Conservation (phyloP, 495 filamentous ascomycete genomes). For the Hypoxylon trugodes region DNA sequence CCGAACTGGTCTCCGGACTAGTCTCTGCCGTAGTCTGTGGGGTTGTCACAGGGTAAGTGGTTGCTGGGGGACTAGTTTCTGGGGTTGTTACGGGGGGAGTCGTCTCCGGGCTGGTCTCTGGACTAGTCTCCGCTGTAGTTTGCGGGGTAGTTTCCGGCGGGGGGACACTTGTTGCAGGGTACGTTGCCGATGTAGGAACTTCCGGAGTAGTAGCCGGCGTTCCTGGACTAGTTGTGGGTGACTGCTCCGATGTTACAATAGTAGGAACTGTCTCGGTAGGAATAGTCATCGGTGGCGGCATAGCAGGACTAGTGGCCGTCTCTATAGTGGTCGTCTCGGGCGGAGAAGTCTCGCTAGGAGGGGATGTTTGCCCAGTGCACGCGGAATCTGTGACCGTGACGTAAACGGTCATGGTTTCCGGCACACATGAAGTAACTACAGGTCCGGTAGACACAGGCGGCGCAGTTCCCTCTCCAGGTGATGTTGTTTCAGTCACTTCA, state of each 20-base stretch:
- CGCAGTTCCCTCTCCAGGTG: neutral
- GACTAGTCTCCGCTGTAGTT: no score
- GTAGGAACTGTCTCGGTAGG: neutral
- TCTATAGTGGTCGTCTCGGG: slow-evolving; percentile 8
- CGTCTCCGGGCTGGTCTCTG: no score
- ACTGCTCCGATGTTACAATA: slow-evolving; percentile 1
- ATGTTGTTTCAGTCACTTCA: neutral
- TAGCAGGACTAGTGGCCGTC: neutral
- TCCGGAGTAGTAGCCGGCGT: neutral
- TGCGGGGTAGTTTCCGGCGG: neutral
- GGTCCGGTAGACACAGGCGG: neutral
- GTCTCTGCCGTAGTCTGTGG: neutral
- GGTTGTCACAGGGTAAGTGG: neutral
- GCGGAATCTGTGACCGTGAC: slow-evolving; percentile 8
- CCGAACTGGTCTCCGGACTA: neutral
- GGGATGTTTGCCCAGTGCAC: neutral
- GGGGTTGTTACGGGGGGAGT: no score
- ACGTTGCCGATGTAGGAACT: neutral
- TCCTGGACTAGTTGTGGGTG: neutral
- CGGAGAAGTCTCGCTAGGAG: neutral
- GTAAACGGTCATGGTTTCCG: slow-evolving; percentile 20
- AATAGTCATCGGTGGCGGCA: neutral
- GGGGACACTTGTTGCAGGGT: neutral
- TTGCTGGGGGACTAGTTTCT: neutral
- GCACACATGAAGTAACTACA: neutral